A percentile compares a stretch with the other conserved stretches of the same genome.
phyloP scores from a whole-genome alignment of 345 rosid genomes.

The Murraya koenigii region DNA sequence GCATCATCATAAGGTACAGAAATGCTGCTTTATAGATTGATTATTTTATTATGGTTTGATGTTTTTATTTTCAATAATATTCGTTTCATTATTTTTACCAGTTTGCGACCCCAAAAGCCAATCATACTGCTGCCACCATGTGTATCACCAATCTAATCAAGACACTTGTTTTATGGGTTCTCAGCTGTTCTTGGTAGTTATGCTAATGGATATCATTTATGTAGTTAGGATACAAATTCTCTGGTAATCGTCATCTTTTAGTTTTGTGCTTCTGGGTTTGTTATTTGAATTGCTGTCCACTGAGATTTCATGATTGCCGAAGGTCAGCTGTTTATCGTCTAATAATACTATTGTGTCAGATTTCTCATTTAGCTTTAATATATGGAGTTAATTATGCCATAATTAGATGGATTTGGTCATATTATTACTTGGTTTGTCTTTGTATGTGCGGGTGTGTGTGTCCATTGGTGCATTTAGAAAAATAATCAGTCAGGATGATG shows the following conservation, averaged over 20 bases:
- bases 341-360: not conserved
- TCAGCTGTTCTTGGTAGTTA: not conserved
- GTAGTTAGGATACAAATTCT: not conserved
- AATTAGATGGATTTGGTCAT: not conserved
- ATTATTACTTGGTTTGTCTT: not conserved
- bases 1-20: slow-evolving; percentile 33
- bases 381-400: not conserved
- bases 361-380: not conserved
- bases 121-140: not conserved
- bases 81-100: not conserved
- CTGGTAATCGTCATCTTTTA: not conserved
- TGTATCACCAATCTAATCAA: not conserved
- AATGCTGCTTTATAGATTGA: not conserved
- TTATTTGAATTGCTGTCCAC: not conserved
- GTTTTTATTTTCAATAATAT: not conserved
- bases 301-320: not conserved
- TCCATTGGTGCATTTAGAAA: not conserved
- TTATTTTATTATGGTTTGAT: not conserved
- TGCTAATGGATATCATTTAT: not conserved
- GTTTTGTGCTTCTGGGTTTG: not conserved
- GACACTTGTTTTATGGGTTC: not conserved
- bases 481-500: not conserved
- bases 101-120: not conserved
- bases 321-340: not conserved
- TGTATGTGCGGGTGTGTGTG: not conserved